phyloP scores from a whole-genome alignment of 2,329 filamentous ascomycete species.

The Fusarium goolgardi region DNA sequence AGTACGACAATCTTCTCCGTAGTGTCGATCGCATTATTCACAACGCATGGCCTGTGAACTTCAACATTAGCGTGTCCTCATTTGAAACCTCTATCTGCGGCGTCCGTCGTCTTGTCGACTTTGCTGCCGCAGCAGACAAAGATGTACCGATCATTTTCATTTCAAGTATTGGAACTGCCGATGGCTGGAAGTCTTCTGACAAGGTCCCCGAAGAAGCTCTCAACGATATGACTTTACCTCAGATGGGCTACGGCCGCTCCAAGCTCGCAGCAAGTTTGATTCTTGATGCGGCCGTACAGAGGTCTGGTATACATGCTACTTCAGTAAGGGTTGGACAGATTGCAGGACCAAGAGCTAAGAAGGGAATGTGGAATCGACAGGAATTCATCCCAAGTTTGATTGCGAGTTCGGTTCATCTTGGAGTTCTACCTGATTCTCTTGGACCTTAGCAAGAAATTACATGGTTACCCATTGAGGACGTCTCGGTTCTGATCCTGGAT shows the following conservation, averaged over 20 bases:
- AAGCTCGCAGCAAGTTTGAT: slow-evolving; percentile 1
- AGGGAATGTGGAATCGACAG: slow-evolving; percentile 12
- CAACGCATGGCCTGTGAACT: slow-evolving; percentile 23
- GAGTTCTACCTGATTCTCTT: not conserved
- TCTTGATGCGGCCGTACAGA: not conserved
- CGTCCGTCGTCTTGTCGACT: not conserved
- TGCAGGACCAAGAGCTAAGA: not conserved
- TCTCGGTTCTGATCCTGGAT: not conserved
- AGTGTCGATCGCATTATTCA: slow-evolving; percentile 4
- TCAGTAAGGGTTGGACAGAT: slow-evolving; percentile 11
- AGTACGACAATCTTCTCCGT: not conserved
- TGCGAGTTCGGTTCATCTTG: slow-evolving; percentile 10
- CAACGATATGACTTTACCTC: not conserved
- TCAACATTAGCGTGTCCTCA: slow-evolving; percentile 13
- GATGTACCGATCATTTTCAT: not conserved
- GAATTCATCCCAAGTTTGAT: slow-evolving; percentile 16
- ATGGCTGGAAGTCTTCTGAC: not conserved
- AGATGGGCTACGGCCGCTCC: slow-evolving; percentile 3
- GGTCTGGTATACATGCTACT: accelerated
- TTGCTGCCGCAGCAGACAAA: not conserved
- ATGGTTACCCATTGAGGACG: slow-evolving; percentile 2
- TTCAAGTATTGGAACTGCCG: not conserved
- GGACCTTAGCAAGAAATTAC: not conserved
- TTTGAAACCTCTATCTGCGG: slow-evolving; percentile 4
- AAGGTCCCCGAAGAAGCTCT: not conserved